A percentile compares a stretch with the other conserved stretches of the same genome.
phyloP scores from a whole-genome alignment of 1,284 basidiomycete genomes.

The Puccinia polysora region DNA sequence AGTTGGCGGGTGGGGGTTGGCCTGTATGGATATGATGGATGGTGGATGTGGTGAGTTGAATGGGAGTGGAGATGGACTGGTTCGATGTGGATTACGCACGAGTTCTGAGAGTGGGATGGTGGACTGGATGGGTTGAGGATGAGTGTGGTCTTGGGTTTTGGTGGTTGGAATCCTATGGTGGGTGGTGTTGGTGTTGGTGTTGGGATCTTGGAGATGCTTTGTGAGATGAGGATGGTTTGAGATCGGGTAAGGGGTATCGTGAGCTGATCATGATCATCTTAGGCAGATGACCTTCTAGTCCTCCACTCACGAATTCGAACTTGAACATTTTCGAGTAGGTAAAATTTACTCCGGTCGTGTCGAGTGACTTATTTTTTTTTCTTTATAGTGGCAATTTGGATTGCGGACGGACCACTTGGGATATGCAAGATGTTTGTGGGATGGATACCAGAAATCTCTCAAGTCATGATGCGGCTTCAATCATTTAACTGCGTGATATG shows the following conservation, averaged over 20 bases:
- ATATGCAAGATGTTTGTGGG: no score
- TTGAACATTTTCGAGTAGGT: slow-evolving; percentile 18
- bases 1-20: background rate
- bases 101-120: background rate
- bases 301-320: slow-evolving; percentile 41
- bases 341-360: background rate
- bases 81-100: slow-evolving; percentile 4
- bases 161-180: background rate
- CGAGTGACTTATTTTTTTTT: background rate
- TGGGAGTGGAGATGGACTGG: background rate
- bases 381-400: no score
- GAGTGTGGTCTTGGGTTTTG: background rate
- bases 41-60: background rate
- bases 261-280: background rate
- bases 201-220: no score
- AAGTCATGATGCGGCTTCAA: no score
- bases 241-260: background rate
- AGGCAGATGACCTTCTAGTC: no score
- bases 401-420: no score
- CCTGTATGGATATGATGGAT: background rate
- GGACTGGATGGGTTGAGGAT: no score
- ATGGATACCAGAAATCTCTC: no score
- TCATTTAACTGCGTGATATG: no score
- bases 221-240: no score
- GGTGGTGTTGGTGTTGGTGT: no score